These are phyloP conservation scores for Roridomyces roridus DNA, from an alignment of 768 basidiomycete species.

Conservation along the genomic window DNA sequence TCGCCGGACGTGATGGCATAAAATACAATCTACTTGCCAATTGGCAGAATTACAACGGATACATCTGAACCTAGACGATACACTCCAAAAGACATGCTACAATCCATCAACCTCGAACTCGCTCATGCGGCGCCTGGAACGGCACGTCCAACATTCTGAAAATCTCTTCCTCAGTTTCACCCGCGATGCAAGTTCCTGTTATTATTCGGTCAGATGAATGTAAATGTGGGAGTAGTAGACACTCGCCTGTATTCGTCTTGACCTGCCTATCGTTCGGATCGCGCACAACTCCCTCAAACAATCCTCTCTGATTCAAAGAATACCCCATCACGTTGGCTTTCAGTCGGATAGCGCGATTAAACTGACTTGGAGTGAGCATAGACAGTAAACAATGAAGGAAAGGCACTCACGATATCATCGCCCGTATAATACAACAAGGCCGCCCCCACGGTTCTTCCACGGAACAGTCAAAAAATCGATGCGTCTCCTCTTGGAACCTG, in stretches of 20 bases:
- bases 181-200: slow-evolving; percentile 75
- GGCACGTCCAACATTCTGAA: slow-evolving; percentile 79
- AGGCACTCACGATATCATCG: slow-evolving; percentile 79
- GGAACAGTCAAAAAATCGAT: slow-evolving; percentile 90
- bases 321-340: slow-evolving; percentile 85
- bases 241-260: slow-evolving; percentile 66
- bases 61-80: too few species aligned
- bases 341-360: slow-evolving; percentile 87
- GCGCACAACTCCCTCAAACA: slow-evolving; percentile 76
- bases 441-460: slow-evolving; percentile 77
- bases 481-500: slow-evolving; percentile 59
- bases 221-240: too few species aligned
- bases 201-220: too few species aligned
- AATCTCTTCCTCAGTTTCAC: slow-evolving; percentile 87
- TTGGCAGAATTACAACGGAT: too few species aligned
- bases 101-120: slow-evolving; percentile 56
- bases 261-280: slow-evolving; percentile 67
- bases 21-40: too few species aligned
- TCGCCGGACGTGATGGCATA: too few species aligned
- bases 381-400: slow-evolving; percentile 12
- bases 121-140: slow-evolving; percentile 83
- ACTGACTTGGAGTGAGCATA: too few species aligned
- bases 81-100: too few species aligned
- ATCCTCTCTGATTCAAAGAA: slow-evolving; percentile 86
- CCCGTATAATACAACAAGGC: slow-evolving; percentile 95